Evolutionary conservation across 306 rosid genomes (phyloP).

Genomic region (Senna siamea): DNA sequence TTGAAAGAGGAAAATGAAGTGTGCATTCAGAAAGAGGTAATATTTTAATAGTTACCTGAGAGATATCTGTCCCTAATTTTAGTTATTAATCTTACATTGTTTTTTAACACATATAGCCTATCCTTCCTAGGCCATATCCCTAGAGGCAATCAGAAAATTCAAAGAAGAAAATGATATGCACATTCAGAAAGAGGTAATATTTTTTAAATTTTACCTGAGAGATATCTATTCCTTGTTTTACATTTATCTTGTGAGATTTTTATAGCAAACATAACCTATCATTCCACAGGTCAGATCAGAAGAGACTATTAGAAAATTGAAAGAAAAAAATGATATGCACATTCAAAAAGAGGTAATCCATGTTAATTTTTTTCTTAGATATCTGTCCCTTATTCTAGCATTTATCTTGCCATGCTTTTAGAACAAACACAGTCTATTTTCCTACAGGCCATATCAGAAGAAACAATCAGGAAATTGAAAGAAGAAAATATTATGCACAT

Average conservation of each 20-base stretch:
- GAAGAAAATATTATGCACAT: slow-evolving; percentile 47
- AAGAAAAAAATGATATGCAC: slow-evolving; percentile 47
- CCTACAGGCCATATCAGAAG: slow-evolving; percentile 45
- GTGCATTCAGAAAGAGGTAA: slow-evolving; percentile 57
- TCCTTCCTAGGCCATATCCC: slow-evolving; percentile 44
- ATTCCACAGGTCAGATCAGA: slow-evolving; percentile 41
- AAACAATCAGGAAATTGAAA: slow-evolving; percentile 44
- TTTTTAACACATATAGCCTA: slow-evolving; percentile 5
- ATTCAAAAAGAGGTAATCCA: slow-evolving; percentile 56
- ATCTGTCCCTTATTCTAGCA: slow-evolving; percentile 11
- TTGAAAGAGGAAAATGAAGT: slow-evolving; percentile 50
- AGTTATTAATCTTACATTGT: slow-evolving; percentile 1
- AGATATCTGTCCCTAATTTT: slow-evolving; percentile 18
- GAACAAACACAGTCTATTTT: slow-evolving; percentile 5
- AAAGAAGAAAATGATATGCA: slow-evolving; percentile 46
- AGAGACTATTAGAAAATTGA: slow-evolving; percentile 50
- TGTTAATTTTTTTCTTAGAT: slow-evolving; percentile 19
- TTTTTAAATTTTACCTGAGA: slow-evolving; percentile 22
- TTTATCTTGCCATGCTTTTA: slow-evolving; percentile 16
- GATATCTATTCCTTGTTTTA: slow-evolving; percentile 14
- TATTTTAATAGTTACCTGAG: slow-evolving; percentile 30
- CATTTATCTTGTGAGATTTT: slow-evolving; percentile 7
- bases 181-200: slow-evolving; percentile 50
- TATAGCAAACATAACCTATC: slow-evolving; percentile 14
- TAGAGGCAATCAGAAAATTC: slow-evolving; percentile 48